Evolutionary conservation across 129 eudicot species (phyloP), one percentile per base, ranked within the genome.

Genomic region (Ambrosia artemisiifolia): DNA sequence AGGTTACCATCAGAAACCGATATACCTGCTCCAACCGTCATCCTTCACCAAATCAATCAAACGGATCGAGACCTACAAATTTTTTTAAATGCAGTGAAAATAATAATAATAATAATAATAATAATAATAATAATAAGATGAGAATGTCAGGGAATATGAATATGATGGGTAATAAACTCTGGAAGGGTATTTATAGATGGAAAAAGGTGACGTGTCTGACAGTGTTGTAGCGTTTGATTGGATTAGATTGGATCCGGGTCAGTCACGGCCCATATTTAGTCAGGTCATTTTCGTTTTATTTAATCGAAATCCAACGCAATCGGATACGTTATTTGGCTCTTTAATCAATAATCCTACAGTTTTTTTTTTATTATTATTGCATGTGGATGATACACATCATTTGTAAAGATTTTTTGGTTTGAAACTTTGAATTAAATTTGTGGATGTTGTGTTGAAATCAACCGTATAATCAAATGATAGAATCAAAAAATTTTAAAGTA

Each of bases 11-110:
- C 88, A 34, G 76, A 67, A 42, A 88, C 84, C 46, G 75, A 80
- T 40, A 92, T 86, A 40, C 91, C 96, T 19, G 93, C 86, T 20
- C 97, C 96, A 16, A 92, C 88, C 54, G 97, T 92, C 97, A 92
- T 92, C 67, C 51, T 76, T 67, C 43, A 12, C 63, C 49, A 40
- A 59, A 7, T 14, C n/a, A n/a, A n/a, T n/a, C n/a, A n/a, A n/a
- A n/a, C n/a, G 35, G 48, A 69, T 14, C 69, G 35, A 32, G 42
- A n/a, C 5, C 3, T 5, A 5, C 17, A 43, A 19, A 1, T n/a
- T n/a, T n/a, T n/a, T n/a, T 12, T 2, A 12, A 18, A 60, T 57
- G 40, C 3, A 3, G 0, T 10, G 9, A 14, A 12, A 16, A 14
- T 11, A 62, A 49, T 10, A 72, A 60, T 7, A 11, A 35, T 2